Conservation (phyloP, 177 flowering plant species). For the Telopea speciosissima region DNA sequence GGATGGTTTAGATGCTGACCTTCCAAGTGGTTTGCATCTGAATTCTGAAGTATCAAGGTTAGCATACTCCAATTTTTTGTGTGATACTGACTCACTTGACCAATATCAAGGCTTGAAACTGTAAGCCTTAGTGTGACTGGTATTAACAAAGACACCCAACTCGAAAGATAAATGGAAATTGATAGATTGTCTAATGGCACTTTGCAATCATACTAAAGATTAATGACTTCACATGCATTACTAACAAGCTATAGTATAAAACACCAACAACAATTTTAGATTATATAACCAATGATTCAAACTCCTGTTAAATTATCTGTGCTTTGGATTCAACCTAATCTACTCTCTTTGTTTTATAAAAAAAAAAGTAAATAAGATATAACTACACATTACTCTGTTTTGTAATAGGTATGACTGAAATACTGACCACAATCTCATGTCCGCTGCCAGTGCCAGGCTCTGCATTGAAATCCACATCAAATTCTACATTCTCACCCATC, state of each 20-base stretch:
- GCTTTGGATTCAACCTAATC: neutral
- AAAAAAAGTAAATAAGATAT: neutral
- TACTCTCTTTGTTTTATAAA: neutral
- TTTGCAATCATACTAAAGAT: too few relatives aligned
- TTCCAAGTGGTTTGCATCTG: too few relatives aligned
- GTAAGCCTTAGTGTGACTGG: neutral
- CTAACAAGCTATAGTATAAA: too few relatives aligned
- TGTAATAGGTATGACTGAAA: conserved; percentile 5
- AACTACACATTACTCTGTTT: neutral
- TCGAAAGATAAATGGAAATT: neutral
- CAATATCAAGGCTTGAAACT: neutral
- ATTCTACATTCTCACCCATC: neutral
- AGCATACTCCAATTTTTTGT: too few relatives aligned
- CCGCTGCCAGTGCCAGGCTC: conserved; percentile 66
- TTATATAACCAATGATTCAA: neutral
- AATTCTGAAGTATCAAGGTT: too few relatives aligned
- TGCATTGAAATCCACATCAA: conserved; percentile 27
- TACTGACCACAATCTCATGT: conserved; percentile 60
- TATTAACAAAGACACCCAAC: neutral
- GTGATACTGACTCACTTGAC: too few relatives aligned
- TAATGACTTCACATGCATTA: too few relatives aligned
- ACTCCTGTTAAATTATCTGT: neutral
- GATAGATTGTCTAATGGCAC: too few relatives aligned
- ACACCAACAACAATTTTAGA: neutral
- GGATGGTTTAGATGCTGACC: too few relatives aligned